Base-by-base conservation (phyloP, 805 yeast genomes). In the Monosporozyma unispora region DNA sequence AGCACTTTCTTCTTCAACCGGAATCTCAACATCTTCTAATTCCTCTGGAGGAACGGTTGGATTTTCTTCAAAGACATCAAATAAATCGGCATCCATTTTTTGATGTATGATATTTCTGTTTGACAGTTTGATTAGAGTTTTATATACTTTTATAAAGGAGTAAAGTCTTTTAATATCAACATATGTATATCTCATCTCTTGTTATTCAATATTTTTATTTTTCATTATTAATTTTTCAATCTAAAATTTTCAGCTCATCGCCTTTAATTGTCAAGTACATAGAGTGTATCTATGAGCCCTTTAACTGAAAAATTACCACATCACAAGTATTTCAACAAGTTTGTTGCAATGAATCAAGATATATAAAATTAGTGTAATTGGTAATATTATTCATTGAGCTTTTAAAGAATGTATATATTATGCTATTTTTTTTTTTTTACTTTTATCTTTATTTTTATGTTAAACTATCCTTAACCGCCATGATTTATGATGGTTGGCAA, bases 61-160 rank as follows among this genome's bases (percentile, higher is more conserved):
- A 16, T 57, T 60, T 50, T 63, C 69, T 16, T 59, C 63, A 50
- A 66, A 66, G 18, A 64, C 69, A 53, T 62, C 69, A 51, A 66
- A 66, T 25, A 66, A 51, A 42, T 62, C 67, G 18, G 37, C 29
- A 38, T 51, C 54, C 54, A 51, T 51, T 4, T 9, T 47, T 43
- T 31, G 33, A 10, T 22, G 16, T n/a, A 16, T 35, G 18, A 6
- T 19, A 12, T 12, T n/a, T 22, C 27, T 31, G n/a, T 14, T 39
- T 22, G 28, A 22, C n/a, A 22, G 8, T 31, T 31, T 31, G 14
- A n/a, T 31, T 31, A 4, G n/a, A n/a, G n/a, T n/a, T n/a, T n/a
- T n/a, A n/a, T n/a, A n/a, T n/a, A n/a, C n/a, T n/a, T n/a, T n/a
- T n/a, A n/a, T n/a, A n/a, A n/a, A n/a, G n/a, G n/a, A n/a, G n/a